Evolutionary conservation across 2,329 filamentous ascomycete species (phyloP), one percentile per base, ranked within the genome.

Genomic region (Pseudopithomyces chartarum): DNA sequence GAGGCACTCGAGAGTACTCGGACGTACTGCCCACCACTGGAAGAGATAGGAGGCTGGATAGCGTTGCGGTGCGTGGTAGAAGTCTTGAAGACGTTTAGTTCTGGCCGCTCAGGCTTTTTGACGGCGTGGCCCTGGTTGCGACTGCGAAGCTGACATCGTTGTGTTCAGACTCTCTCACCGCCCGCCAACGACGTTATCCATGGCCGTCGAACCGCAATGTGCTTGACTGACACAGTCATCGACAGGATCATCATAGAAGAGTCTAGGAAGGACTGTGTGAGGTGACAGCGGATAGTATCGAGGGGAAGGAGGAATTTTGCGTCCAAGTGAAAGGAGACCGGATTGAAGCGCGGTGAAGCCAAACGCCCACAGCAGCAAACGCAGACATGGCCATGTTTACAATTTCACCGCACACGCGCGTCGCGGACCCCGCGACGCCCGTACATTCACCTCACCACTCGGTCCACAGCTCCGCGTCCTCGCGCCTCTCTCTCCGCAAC

Each of bases 401-500:
- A 33, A 64, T 56, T 65, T 68, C 69, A 70, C 68, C 63, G 58
- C 62, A 55, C 42, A 49, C 62, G 26, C 52, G 53, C 40, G 47
- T 54, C 33, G 52, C 60, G 17, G 59, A 65, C 40, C 71, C 68
- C 10, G 59, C 68, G 33, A 74, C 73, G n/a, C 74, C 73, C 2
- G 45, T 69, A 15, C 74, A 76, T 65, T 76, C 73, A 20, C 68
- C 74, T 22, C 73, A 75, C 46, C 71, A 71, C 56, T 77, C 74
- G 3, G 63, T 73, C 20, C 62, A 67, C 33, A 73, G 67, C 33
- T 72, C 74, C 4, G 59, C 63, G 15, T 70, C 71, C 29, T 66
- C 71, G 6, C 69, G 69, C 22, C 70, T 70, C 33, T 70, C 73
- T 4, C 39, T 73, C 19, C 73, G 74, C 43, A 63, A 67, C 2